A percentile compares a stretch with the other conserved stretches of the same genome.
Evolutionary conservation across 352 stramenopile genomes (phyloP).

Genomic region (Phytophthora pinifolia): DNA sequence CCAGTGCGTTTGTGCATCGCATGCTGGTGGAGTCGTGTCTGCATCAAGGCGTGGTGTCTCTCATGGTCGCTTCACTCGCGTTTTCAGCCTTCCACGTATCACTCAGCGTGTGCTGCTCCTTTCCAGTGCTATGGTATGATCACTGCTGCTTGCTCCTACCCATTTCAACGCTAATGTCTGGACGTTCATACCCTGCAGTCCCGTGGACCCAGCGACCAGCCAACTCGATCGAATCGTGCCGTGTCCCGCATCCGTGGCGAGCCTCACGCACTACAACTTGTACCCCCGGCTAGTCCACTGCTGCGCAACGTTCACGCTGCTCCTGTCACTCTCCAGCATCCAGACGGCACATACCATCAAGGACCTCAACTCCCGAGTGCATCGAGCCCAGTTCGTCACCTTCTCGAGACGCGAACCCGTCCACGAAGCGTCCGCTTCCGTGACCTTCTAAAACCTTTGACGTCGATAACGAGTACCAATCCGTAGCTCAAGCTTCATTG

Average conservation of each 20-base stretch:
- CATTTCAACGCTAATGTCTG: constrained; percentile 1
- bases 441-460: constrained; percentile 18
- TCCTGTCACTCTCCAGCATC: constrained; percentile 45
- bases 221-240: constrained; percentile 42
- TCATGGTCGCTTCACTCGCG: constrained; percentile 45
- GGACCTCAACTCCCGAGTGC: constrained; percentile 41
- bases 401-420: constrained; percentile 37
- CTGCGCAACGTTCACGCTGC: constrained; percentile 44
- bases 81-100: constrained; percentile 47
- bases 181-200: constrained; percentile 25
- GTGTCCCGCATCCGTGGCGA: constrained; percentile 36
- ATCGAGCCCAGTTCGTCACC: constrained; percentile 38
- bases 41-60: constrained; percentile 40
- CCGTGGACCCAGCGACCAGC: constrained; percentile 32
- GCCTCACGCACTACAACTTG: constrained; percentile 41
- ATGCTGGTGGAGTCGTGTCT: constrained; percentile 58
- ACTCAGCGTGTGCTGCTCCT: constrained; percentile 56
- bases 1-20: constrained; percentile 48
- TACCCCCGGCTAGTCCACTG: constrained; percentile 40
- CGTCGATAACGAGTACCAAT: background rate
- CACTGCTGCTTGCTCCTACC: background rate
- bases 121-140: constrained; percentile 47
- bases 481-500: constrained; percentile 10
- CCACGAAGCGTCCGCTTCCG: constrained; percentile 24
- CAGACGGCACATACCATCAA: constrained; percentile 38